Evolutionary conservation across 2,329 filamentous ascomycete species (phyloP).

Genomic region (Colletotrichum higginsianum): DNA sequence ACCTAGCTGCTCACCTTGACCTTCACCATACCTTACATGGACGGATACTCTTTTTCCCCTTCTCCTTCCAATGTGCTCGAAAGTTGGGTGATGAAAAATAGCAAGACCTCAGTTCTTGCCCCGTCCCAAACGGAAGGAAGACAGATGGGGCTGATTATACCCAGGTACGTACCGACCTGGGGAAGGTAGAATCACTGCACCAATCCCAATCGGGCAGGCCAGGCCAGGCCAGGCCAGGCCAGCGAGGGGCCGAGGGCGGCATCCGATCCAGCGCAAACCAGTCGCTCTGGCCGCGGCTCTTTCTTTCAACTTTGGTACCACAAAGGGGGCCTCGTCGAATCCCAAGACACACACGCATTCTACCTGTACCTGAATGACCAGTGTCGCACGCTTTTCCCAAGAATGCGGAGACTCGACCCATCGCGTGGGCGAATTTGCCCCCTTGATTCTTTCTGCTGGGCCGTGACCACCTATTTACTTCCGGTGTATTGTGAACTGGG

Average conservation of each 20-base stretch:
- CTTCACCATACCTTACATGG: neutral
- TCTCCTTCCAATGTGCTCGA: too few relatives aligned
- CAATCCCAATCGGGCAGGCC: slow-evolving; percentile 8
- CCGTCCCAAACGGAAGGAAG: slow-evolving; percentile 2
- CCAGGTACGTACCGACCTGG: neutral
- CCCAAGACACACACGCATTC: slow-evolving; percentile 4
- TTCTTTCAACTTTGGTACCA: neutral
- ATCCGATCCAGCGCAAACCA: slow-evolving; percentile 27
- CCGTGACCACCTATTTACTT: too few relatives aligned
- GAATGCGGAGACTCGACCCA: too few relatives aligned
- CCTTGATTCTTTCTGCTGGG: too few relatives aligned
- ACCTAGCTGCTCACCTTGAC: neutral
- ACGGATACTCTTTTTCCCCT: too few relatives aligned
- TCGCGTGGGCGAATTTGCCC: too few relatives aligned
- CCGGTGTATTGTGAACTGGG: too few relatives aligned
- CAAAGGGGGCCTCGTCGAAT: slow-evolving; percentile 19
- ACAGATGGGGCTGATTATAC: neutral
- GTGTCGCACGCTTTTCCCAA: too few relatives aligned
- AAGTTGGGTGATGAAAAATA: neutral
- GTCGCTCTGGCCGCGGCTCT: slow-evolving; percentile 16
- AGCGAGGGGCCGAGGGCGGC: neutral
- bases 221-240: neutral
- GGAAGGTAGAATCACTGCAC: neutral
- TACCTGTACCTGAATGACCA: neutral
- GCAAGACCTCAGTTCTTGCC: neutral